These are phyloP conservation scores for Phytophthora quininea DNA, from an alignment of 352 stramenopile genomes.

Conservation along the genomic window DNA sequence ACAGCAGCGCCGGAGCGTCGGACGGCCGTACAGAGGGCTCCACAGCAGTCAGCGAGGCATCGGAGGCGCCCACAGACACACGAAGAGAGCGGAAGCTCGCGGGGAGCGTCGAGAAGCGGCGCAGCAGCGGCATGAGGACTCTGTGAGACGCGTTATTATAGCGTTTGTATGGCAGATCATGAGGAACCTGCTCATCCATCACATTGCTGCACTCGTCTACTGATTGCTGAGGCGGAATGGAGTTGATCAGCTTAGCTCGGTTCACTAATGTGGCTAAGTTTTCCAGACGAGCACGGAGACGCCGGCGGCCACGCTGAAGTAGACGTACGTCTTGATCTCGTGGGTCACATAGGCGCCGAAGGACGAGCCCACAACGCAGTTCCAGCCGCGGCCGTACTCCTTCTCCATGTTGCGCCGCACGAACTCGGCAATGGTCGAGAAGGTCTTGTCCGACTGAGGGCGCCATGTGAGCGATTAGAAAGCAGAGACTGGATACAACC, in stretches of 20 bases:
- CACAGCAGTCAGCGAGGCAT: conserved; percentile 55
- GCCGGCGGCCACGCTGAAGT: conserved; percentile 92
- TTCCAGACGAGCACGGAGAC: conserved; percentile 94
- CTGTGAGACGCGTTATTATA: no score
- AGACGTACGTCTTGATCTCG: conserved; percentile 96
- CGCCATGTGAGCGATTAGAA: not conserved
- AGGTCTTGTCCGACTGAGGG: conserved; percentile 88
- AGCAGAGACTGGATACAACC: not conserved
- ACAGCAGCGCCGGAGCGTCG: conserved; percentile 54
- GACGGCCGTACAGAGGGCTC: conserved; percentile 10
- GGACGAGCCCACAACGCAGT: conserved; percentile 91
- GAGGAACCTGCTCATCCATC: not conserved
- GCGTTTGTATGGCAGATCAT: no score
- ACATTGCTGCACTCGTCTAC: not conserved
- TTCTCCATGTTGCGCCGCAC: conserved; percentile 94
- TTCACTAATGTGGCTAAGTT: conserved; percentile 40
- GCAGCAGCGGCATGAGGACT: not conserved
- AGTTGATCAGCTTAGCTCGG: no score
- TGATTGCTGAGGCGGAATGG: not conserved
- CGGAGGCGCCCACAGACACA: conserved; percentile 38
- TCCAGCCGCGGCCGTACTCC: conserved; percentile 92
- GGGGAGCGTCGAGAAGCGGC: conserved; percentile 23
- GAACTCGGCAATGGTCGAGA: conserved; percentile 91
- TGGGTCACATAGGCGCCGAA: conserved; percentile 95
- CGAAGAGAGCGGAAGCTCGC: conserved; percentile 38